Base-by-base conservation (phyloP, 2,329 filamentous ascomycete genomes). In the Hypoxylon rubiginosum region DNA sequence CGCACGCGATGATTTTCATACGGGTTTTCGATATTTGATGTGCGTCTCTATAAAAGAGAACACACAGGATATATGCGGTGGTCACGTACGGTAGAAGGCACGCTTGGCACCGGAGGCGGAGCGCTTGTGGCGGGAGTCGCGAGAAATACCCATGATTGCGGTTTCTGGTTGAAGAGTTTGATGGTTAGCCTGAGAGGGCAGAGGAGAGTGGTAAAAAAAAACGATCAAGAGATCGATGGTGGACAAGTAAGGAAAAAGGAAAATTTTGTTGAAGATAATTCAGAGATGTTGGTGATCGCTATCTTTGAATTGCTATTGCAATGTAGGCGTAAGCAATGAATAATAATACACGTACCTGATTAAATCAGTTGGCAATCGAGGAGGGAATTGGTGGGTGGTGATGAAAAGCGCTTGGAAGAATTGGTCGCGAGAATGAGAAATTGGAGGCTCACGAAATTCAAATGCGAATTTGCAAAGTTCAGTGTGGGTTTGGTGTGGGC, bases 41-140 rank as follows among this genome's bases (percentile, higher is more conserved):
- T 32, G 66, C 65, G 64, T 67, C 65, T 73, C 67, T 54, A 41
- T n/a, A n/a, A 60, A 57, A 64, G 46, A 65, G 64, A 64, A 69
- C 66, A 72, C 71, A 53, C 39, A 52, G n/a, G n/a, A n/a, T n/a
- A 53, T 28, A 41, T 73, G 62, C 66, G 67, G 45, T 72, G 66
- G 72, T 75, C 81, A 91, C 89, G 86, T 86, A 91, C 92, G 90
- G 90, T 95, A 96, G 87, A 91, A 92, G 86, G 92, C 88, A 84
- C 92, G 91, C 92, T 99, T 99, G 82, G 97, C 96, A 90, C 96
- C 97, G 84, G 97, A 92, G 85, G 95, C 94, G 86, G 94, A 94
- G 88, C 96, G 94, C 92, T 99, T 99, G 91, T 99, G 96, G 88
- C 96, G 94, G 84, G 94, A 97, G 88, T 98, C 95, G 88, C 96